Percentiles rank a stretch among this genome's conserved stretches.
Evolutionary conservation across 2,329 filamentous ascomycete species (phyloP).

Genomic region (Mollisia scopiformis): DNA sequence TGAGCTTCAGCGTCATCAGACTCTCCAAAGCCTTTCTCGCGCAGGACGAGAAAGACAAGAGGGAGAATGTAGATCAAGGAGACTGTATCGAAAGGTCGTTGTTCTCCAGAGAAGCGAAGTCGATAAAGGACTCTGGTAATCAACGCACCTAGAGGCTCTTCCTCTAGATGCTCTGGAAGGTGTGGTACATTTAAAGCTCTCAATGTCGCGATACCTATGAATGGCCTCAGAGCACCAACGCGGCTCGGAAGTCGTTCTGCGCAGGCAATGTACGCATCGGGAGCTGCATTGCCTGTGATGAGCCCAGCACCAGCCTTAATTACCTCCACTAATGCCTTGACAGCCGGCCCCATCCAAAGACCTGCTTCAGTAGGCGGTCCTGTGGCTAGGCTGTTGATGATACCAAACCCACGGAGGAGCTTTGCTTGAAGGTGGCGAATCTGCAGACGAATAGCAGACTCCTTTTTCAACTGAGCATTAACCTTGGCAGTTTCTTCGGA

Average conservation of each 20-base stretch:
- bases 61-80: conserved; percentile 88
- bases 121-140: conserved; percentile 90
- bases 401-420: conserved; percentile 81
- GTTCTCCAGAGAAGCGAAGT: conserved; percentile 86
- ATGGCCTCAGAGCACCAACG: conserved; percentile 76
- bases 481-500: conserved; percentile 89
- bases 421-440: conserved; percentile 71
- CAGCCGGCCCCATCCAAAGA: conserved; percentile 84
- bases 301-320: conserved; percentile 82
- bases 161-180: conserved; percentile 70
- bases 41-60: conserved; percentile 77
- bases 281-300: conserved; percentile 78
- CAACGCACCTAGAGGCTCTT: conserved; percentile 82
- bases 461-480: conserved; percentile 87
- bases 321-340: conserved; percentile 71
- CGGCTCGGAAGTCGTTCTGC: conserved; percentile 74
- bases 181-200: conserved; percentile 76
- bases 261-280: conserved; percentile 78
- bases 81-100: conserved; percentile 88
- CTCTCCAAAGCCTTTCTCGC: conserved; percentile 75
- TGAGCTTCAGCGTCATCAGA: conserved; percentile 88
- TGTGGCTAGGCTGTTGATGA: conserved; percentile 79
- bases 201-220: conserved; percentile 86
- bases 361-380: conserved; percentile 89
- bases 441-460: conserved; percentile 75